Evolutionary conservation across 495 filamentous ascomycete genomes (phyloP).

Genomic region (Choiromyces venosus): DNA sequence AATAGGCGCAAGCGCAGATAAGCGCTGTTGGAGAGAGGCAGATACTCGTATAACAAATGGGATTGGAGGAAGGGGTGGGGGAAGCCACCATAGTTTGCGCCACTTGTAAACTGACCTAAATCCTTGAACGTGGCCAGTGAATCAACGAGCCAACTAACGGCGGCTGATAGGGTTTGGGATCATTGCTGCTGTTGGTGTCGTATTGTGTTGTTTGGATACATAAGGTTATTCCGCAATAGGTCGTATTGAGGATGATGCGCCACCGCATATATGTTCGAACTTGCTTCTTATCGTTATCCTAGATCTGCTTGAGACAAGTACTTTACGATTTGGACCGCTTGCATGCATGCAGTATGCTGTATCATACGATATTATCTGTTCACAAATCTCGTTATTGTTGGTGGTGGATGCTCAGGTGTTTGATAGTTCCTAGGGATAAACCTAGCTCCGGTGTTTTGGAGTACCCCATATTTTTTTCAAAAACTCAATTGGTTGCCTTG

Average conservation of each 20-base stretch:
- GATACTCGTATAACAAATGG: neutral
- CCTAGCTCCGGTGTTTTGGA: neutral
- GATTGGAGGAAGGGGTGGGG: neutral
- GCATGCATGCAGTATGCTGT: neutral
- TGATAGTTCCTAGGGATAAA: neutral
- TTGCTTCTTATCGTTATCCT: neutral
- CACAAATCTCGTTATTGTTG: neutral
- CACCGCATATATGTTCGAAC: neutral
- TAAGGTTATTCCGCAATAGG: neutral
- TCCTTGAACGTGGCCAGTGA: neutral
- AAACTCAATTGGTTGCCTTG: neutral
- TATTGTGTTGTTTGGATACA: neutral
- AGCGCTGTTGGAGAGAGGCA: neutral
- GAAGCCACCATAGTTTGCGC: neutral
- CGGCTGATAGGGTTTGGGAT: neutral
- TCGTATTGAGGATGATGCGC: neutral
- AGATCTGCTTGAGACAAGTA: neutral
- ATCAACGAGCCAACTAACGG: neutral
- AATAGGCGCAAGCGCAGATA: neutral
- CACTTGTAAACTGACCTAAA: neutral
- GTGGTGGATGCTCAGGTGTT: neutral
- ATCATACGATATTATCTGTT: no score
- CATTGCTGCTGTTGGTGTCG: neutral
- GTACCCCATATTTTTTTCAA: neutral
- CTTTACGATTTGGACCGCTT: neutral